phyloP scores from a whole-genome alignment of 441 rosid genomes.

The Bruguiera hainesii region DNA sequence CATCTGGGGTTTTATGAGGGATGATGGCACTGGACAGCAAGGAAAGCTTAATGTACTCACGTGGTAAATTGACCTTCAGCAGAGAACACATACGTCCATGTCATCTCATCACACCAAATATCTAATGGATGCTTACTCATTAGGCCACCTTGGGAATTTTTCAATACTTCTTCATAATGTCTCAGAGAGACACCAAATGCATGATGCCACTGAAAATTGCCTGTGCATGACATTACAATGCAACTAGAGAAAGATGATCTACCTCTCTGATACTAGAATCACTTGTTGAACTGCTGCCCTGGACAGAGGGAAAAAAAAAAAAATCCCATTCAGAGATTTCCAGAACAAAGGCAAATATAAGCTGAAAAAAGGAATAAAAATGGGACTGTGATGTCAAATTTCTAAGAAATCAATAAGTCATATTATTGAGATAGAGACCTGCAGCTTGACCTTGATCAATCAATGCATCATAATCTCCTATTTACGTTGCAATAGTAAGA shows the following conservation, averaged over 20 bases:
- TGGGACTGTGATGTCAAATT: background rate
- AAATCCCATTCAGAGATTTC: background rate
- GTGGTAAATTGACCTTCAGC: slow-evolving; percentile 68
- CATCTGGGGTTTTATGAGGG: slow-evolving; percentile 67
- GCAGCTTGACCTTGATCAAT: background rate
- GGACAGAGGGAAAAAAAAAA: slow-evolving; percentile 19
- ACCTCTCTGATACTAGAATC: slow-evolving; percentile 62
- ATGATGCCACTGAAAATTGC: background rate
- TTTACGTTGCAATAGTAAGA: slow-evolving; percentile 7
- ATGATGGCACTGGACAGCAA: slow-evolving; percentile 78
- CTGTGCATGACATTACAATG: background rate
- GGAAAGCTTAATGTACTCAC: slow-evolving; percentile 73
- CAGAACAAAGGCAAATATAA: too few species aligned
- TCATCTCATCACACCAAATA: slow-evolving; percentile 9
- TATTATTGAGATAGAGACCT: too few species aligned
- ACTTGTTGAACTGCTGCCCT: slow-evolving; percentile 38
- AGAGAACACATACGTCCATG: slow-evolving; percentile 7
- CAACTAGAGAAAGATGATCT: slow-evolving; percentile 15
- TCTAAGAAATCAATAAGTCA: background rate
- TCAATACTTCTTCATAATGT: background rate
- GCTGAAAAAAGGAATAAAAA: background rate
- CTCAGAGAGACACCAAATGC: background rate
- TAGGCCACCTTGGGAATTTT: too few species aligned
- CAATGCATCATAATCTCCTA: background rate
- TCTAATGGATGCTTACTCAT: background rate